These are phyloP conservation scores for Termitomyces sp. DNA, from an alignment of 768 basidiomycete species.

Conservation along the genomic window DNA sequence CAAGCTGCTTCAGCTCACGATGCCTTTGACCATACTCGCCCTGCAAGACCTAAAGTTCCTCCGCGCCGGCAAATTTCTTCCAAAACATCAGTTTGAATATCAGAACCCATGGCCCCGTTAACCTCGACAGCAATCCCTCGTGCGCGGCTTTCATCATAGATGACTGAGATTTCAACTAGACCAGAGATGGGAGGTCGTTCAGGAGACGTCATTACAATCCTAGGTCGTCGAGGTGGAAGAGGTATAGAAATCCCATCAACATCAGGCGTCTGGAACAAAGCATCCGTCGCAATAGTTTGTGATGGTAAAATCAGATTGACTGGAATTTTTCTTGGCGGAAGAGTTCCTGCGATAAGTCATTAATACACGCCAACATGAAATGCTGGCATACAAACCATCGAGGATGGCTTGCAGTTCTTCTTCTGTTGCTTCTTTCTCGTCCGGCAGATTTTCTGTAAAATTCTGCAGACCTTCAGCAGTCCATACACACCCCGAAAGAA, in stretches of 20 bases:
- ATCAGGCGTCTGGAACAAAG: conserved; percentile 37
- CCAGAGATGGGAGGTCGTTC: conserved; percentile 61
- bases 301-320: conserved; percentile 65
- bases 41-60: conserved; percentile 62
- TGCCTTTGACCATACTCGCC: conserved; percentile 54
- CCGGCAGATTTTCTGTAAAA: conserved; percentile 19
- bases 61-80: conserved; percentile 73
- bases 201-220: conserved; percentile 62
- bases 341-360: conserved; percentile 34
- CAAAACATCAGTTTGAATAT: conserved; percentile 46
- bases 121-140: conserved; percentile 55
- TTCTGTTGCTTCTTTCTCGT: conserved; percentile 36
- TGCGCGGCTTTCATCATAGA: conserved; percentile 50
- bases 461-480: conserved; percentile 39
- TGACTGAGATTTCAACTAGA: conserved; percentile 57
- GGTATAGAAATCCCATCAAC: conserved; percentile 32
- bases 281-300: conserved; percentile 25
- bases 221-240: conserved; percentile 35
- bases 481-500: conserved; percentile 59
- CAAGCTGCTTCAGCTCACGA: conserved; percentile 11
- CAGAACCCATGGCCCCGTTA: conserved; percentile 51
- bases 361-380: conserved; percentile 2
- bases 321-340: conserved; percentile 57
- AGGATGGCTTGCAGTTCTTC: conserved; percentile 63
- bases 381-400: conserved; percentile 36